phyloP scores from a whole-genome alignment of 2,329 filamentous ascomycete species.

The Aspergillus ochraceoroseus region DNA sequence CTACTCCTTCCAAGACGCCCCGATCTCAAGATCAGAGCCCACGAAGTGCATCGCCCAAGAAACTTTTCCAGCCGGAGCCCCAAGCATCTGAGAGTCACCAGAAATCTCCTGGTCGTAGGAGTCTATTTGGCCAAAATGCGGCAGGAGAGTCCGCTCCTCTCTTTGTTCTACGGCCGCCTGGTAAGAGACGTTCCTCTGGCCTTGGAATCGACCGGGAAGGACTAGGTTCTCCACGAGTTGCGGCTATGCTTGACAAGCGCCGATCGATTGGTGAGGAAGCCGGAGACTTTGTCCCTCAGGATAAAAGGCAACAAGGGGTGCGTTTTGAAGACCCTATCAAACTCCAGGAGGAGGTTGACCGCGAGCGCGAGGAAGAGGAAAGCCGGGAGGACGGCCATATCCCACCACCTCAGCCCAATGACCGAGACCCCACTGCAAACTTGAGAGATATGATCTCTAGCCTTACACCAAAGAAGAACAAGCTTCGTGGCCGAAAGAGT shows the following conservation, averaged over 20 bases:
- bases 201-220: slow-evolving; percentile 65
- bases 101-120: slow-evolving; percentile 35
- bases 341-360: slow-evolving; percentile 60
- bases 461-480: slow-evolving; percentile 69
- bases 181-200: slow-evolving; percentile 56
- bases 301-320: slow-evolving; percentile 44
- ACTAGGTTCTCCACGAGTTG: slow-evolving; percentile 69
- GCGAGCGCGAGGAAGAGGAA: slow-evolving; percentile 57
- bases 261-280: slow-evolving; percentile 66
- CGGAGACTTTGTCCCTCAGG: slow-evolving; percentile 57
- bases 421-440: slow-evolving; percentile 61
- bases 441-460: slow-evolving; percentile 73
- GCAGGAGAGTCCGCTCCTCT: slow-evolving; percentile 59
- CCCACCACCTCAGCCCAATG: slow-evolving; percentile 43
- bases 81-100: slow-evolving; percentile 36
- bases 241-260: slow-evolving; percentile 65
- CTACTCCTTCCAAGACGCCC: slow-evolving; percentile 50
- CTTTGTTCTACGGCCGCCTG: slow-evolving; percentile 59
- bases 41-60: slow-evolving; percentile 49
- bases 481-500: slow-evolving; percentile 65
- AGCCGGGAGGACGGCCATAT: slow-evolving; percentile 57
- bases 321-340: slow-evolving; percentile 62
- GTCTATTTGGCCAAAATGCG: slow-evolving; percentile 53
- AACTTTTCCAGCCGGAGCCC: slow-evolving; percentile 44
- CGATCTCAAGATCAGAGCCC: slow-evolving; percentile 46